phyloP scores from a whole-genome alignment of 495 filamentous ascomycete genomes.

The Podospora pseudopauciseta region DNA sequence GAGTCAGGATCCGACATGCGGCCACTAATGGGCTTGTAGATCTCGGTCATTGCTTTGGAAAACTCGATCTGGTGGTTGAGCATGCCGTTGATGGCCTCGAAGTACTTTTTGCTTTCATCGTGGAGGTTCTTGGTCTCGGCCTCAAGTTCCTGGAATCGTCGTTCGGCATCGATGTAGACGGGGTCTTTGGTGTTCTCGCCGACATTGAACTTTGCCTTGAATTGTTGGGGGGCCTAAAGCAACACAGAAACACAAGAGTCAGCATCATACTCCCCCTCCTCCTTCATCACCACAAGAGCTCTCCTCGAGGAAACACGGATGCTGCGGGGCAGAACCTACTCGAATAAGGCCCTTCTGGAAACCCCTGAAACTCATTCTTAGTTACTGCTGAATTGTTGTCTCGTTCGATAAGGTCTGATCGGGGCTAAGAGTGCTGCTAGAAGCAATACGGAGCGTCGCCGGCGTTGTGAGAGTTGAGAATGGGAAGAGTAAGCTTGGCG shows the following conservation, averaged over 20 bases:
- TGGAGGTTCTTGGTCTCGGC: conserved; percentile 93
- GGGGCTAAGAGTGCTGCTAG: neutral
- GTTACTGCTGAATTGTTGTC: neutral
- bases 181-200: conserved; percentile 91
- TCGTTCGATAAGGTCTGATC: neutral
- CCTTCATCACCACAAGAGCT: neutral
- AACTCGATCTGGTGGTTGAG: conserved; percentile 97
- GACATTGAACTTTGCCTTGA: conserved; percentile 90
- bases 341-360: conserved; percentile 84
- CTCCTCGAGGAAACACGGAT: neutral
- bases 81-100: conserved; percentile 98
- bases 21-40: conserved; percentile 97
- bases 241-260: neutral
- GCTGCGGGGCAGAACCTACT: conserved; percentile 46
- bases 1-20: conserved; percentile 91
- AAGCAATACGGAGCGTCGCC: neutral
- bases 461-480: neutral
- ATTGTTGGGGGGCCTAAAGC: conserved; percentile 78
- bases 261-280: neutral
- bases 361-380: conserved; percentile 90
- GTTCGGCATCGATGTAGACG: conserved; percentile 91
- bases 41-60: conserved; percentile 87
- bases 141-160: conserved; percentile 91
- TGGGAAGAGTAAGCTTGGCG: conserved; percentile 3
- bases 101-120: conserved; percentile 93